These are phyloP conservation scores for Quercus mongolica DNA, from an alignment of 306 rosid genomes.

Conservation along the genomic window DNA sequence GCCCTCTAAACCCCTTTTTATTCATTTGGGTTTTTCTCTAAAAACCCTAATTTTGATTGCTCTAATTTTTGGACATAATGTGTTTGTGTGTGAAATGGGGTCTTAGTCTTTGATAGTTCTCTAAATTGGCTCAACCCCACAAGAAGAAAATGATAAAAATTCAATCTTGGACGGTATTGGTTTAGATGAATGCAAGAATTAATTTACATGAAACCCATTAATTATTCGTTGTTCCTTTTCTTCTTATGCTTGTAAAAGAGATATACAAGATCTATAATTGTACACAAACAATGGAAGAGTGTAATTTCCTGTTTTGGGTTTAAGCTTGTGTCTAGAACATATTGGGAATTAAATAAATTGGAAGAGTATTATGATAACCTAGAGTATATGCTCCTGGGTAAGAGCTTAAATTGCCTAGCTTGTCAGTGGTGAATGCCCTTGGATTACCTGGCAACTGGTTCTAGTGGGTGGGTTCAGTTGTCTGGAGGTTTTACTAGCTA, in stretches of 20 bases:
- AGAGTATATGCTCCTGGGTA: too few species aligned
- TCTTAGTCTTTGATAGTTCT: background rate
- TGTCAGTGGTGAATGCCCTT: too few species aligned
- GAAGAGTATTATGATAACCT: too few species aligned
- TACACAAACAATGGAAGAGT: background rate
- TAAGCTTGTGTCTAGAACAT: background rate
- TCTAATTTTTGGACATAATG: background rate
- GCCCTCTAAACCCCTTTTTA: slow-evolving; percentile 4
- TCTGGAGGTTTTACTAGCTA: too few species aligned
- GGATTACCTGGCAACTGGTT: too few species aligned
- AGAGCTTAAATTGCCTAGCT: too few species aligned
- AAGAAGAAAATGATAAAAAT: background rate
- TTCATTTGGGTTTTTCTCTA: background rate
- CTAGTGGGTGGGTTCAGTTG: too few species aligned
- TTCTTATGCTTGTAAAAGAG: background rate
- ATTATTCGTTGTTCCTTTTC: background rate
- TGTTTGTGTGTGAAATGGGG: background rate
- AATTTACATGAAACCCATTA: background rate
- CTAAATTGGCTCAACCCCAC: background rate
- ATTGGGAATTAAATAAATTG: too few species aligned
- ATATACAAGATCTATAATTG: background rate
- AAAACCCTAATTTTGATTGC: background rate
- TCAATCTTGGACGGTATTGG: background rate
- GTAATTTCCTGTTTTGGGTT: background rate
- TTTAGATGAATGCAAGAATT: background rate